Evolutionary conservation across 1,284 basidiomycete genomes (phyloP).

Genomic region (Fomitopsis pinicola): DNA sequence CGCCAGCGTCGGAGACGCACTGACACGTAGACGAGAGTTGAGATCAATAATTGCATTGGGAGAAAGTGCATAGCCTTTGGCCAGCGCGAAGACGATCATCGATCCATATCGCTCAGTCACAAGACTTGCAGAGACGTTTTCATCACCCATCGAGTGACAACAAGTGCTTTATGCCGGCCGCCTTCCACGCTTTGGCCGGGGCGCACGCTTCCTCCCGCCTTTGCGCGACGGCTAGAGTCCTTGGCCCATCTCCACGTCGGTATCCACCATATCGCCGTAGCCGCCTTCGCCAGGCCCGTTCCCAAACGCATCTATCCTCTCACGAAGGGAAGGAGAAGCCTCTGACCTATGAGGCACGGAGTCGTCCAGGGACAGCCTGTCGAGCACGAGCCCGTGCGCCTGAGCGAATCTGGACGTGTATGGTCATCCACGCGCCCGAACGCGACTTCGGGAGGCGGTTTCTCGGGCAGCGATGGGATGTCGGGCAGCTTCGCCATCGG

Average conservation of each 20-base stretch:
- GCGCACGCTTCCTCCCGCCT: background rate
- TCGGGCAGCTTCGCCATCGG: constrained; percentile 1
- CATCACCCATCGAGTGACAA: background rate
- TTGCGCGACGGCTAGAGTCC: background rate
- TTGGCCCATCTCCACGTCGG: background rate
- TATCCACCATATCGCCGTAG: constrained; percentile 1
- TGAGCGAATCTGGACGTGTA: constrained; percentile 19
- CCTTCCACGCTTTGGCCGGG: constrained; percentile 5
- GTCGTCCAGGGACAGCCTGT: background rate
- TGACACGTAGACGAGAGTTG: too few species aligned
- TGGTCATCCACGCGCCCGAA: background rate
- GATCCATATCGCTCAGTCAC: background rate
- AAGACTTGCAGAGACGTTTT: background rate
- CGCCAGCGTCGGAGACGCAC: too few species aligned
- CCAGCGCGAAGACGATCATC: background rate
- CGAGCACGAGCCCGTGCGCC: constrained; percentile 22
- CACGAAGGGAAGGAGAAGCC: constrained; percentile 30
- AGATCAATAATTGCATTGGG: background rate
- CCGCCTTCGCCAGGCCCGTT: constrained; percentile 30
- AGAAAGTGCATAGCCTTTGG: background rate
- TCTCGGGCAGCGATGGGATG: background rate
- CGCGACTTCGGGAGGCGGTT: background rate
- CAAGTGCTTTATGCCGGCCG: constrained; percentile 1
- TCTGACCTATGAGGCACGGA: constrained; percentile 5
- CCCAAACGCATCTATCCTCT: constrained; percentile 34